phyloP scores from a whole-genome alignment of 2,329 filamentous ascomycete species.

The Trichoderma endophyticum region DNA sequence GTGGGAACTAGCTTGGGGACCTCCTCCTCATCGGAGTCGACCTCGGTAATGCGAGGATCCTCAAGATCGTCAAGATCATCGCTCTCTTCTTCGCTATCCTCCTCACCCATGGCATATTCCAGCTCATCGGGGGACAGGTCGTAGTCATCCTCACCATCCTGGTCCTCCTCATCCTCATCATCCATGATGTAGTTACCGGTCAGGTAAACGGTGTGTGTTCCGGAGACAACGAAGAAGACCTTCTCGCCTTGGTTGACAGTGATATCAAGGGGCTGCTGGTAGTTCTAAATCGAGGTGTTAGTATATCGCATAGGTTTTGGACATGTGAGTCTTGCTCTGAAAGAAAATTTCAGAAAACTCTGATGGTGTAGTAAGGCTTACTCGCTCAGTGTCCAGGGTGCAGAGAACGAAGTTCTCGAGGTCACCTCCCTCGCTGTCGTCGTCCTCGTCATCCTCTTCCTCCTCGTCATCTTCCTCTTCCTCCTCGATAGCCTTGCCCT shows the following conservation, averaged over 20 bases:
- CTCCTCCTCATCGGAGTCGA: conserved; percentile 78
- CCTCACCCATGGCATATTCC: conserved; percentile 67
- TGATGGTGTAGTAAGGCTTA: conserved; percentile 46
- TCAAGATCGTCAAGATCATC: conserved; percentile 77
- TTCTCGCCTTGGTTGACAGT: conserved; percentile 84
- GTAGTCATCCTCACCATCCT: conserved; percentile 69
- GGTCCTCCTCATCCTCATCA: conserved; percentile 59
- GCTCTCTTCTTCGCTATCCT: conserved; percentile 68
- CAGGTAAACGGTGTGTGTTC: conserved; percentile 85
- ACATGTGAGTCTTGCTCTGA: neutral
- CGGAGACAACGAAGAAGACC: conserved; percentile 87
- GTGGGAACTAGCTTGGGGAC: conserved; percentile 55
- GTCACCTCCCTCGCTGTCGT: conserved; percentile 61
- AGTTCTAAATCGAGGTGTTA: conserved; percentile 60
- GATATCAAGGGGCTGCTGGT: conserved; percentile 93
- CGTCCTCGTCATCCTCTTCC: conserved; percentile 54
- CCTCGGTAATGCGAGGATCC: conserved; percentile 78
- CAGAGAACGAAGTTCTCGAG: conserved; percentile 91
- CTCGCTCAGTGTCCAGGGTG: conserved; percentile 89
- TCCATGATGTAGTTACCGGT: conserved; percentile 95
- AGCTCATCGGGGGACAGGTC: conserved; percentile 80
- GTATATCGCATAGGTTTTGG: neutral
- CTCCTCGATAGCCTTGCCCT: conserved; percentile 65
- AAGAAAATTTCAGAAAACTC: neutral
- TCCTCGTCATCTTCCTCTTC: conserved; percentile 54